Evolutionary conservation across 1,284 basidiomycete species (phyloP), one percentile per base, ranked within the genome.

Genomic region (Ceratorhiza oryzae-sativae): DNA sequence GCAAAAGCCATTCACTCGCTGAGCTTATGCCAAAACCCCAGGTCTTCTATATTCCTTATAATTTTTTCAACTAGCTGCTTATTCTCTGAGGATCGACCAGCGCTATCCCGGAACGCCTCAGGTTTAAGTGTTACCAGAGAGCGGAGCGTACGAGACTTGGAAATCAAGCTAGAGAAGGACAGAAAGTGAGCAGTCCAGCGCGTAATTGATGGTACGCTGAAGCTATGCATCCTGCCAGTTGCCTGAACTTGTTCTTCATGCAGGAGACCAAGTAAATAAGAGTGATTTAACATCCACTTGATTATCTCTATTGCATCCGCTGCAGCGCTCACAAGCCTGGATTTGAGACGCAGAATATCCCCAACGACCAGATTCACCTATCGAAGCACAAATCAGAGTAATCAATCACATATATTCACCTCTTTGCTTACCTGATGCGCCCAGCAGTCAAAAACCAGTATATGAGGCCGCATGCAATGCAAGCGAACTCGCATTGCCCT

Each of bases 371-470:
- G 42, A 30, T 62, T 45, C 4, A 62, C 27, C 60, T 62, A 41
- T n/a, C 23, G n/a, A 34, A 15, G 2, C n/a, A 9, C 46, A 18
- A 15, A 20, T 9, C 20, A 9, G 20, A 20, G 2, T 18, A 49
- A 2, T 20, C 13, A 23, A 20, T 6, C 36, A 13, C 13, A 27
- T 49, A 20, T 49, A 34, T 55, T 15, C n/a, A 32, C 51, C 36
- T 23, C 18, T 49, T 30, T 34, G 73, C 75, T 51, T 74, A 82
- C 81, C 77, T 83, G 82, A 76, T 83, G 82, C 1, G 80, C 77
- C 76, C 79, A 82, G 72, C 81, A 83, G 75, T 83, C 80, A 36
- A 77, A 76, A 0, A 76, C 73, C n/a, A 82, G 74, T 2, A 83
- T 32, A 6, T 71, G 61, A 6, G 79, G 79, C 56, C 74, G 71